Conservation (phyloP, 208 protist species). For the Leishmania braziliensis region DNA sequence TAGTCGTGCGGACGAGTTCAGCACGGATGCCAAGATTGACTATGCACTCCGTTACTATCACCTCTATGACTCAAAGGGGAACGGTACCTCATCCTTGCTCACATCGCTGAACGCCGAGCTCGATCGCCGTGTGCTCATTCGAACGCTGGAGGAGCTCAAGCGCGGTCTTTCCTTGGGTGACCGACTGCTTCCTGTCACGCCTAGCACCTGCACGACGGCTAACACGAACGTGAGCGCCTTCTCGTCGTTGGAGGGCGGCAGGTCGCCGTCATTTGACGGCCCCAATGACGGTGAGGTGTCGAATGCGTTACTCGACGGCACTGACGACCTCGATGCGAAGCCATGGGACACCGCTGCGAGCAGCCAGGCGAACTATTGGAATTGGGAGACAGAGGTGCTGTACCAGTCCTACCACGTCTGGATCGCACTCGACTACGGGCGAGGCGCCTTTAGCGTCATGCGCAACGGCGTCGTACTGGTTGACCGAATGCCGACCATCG, state of each 20-base stretch:
- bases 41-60: conserved; percentile 61
- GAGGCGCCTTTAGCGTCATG: conserved; percentile 69
- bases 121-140: conserved; percentile 47
- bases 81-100: background rate
- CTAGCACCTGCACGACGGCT: conserved; percentile 43
- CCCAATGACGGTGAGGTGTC: conserved; percentile 27
- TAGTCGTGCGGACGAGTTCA: conserved; percentile 58
- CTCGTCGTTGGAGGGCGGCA: conserved; percentile 23
- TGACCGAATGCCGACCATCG: conserved; percentile 71
- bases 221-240: conserved; percentile 28
- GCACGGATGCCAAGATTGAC: conserved; percentile 63
- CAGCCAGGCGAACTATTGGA: conserved; percentile 63
- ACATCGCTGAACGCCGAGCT: conserved; percentile 25
- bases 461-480: conserved; percentile 72
- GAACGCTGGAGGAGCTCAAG: conserved; percentile 60
- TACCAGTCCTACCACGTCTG: conserved; percentile 85
- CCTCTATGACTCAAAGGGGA: conserved; percentile 17
- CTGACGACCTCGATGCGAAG: conserved; percentile 48
- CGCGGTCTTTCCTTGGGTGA: conserved; percentile 36
- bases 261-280: conserved; percentile 21
- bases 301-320: conserved; percentile 34
- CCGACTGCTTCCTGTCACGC: conserved; percentile 27
- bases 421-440: conserved; percentile 77
- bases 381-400: conserved; percentile 79
- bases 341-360: conserved; percentile 66